A percentile compares a stretch with the other conserved stretches of the same genome.
Evolutionary conservation across 192 early-diverging fungal species (phyloP).

Genomic region (Backusella sp.): DNA sequence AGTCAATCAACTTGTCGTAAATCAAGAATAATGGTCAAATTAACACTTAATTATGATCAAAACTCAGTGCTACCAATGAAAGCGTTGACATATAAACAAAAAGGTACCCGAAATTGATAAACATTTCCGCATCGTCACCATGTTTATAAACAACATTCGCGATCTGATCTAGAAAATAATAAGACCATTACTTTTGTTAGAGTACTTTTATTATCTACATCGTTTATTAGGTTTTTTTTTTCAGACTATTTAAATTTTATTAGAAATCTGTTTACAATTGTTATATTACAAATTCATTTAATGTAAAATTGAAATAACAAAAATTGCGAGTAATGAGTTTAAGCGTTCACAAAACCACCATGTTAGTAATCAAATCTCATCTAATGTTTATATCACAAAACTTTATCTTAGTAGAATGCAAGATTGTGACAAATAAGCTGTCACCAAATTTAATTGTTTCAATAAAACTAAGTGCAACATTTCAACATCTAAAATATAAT

Average conservation of each 20-base stretch:
- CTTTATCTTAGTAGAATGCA: not conserved
- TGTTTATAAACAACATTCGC: not conserved
- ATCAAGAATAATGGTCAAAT: not conserved
- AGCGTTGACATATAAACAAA: not conserved
- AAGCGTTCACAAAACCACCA: not conserved
- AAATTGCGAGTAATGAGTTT: not conserved
- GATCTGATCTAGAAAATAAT: not conserved
- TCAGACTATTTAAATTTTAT: not conserved
- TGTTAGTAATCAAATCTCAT: not conserved
- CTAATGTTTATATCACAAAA: not conserved
- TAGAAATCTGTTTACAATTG: not conserved
- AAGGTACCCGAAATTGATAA: not conserved
- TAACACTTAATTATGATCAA: not conserved
- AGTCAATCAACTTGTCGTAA: not conserved
- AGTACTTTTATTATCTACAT: not conserved
- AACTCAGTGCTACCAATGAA: not conserved
- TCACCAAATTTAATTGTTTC: not conserved
- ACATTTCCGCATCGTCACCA: not conserved
- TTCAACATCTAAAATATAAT: not conserved
- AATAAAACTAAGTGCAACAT: not conserved
- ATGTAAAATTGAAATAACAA: not conserved
- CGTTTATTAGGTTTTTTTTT: not conserved
- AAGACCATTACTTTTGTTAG: not conserved
- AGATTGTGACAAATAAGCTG: not conserved
- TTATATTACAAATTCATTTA: not conserved